phyloP scores from a whole-genome alignment of 495 filamentous ascomycete species.

The Penicillium dipodomyicola region DNA sequence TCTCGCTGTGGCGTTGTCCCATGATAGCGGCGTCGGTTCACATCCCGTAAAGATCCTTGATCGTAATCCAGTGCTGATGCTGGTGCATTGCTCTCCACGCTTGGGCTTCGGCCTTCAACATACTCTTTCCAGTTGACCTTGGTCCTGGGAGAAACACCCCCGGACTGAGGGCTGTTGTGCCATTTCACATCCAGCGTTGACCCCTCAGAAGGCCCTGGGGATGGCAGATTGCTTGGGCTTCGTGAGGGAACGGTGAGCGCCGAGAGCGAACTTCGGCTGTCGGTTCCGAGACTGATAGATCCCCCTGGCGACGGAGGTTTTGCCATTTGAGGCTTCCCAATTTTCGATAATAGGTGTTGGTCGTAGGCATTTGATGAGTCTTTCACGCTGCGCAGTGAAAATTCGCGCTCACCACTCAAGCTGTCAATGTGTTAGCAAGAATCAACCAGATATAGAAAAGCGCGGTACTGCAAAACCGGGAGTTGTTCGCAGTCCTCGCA shows the following conservation, averaged over 20 bases:
- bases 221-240: conserved; percentile 42
- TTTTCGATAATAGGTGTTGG: conserved; percentile 73
- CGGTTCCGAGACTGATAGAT: conserved; percentile 52
- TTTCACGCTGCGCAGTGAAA: conserved; percentile 55
- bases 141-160: conserved; percentile 46
- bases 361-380: conserved; percentile 73
- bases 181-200: conserved; percentile 43
- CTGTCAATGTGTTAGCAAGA: conserved; percentile 33
- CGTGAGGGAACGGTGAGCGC: conserved; percentile 47
- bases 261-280: conserved; percentile 49
- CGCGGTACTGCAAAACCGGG: conserved; percentile 5
- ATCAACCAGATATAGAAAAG: background rate
- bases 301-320: conserved; percentile 58
- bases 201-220: conserved; percentile 45
- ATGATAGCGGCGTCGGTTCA: conserved; percentile 35
- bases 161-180: conserved; percentile 45
- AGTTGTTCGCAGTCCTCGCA: background rate
- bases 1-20: conserved; percentile 48
- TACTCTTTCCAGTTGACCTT: conserved; percentile 43
- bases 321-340: conserved; percentile 65
- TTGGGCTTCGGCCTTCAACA: conserved; percentile 50
- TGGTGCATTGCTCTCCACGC: conserved; percentile 48
- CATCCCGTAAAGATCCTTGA: conserved; percentile 33
- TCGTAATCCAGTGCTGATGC: conserved; percentile 46
- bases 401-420: conserved; percentile 58